Evolutionary conservation across 179 eudicot species (phyloP).

Genomic region (Vitellaria paradoxa): DNA sequence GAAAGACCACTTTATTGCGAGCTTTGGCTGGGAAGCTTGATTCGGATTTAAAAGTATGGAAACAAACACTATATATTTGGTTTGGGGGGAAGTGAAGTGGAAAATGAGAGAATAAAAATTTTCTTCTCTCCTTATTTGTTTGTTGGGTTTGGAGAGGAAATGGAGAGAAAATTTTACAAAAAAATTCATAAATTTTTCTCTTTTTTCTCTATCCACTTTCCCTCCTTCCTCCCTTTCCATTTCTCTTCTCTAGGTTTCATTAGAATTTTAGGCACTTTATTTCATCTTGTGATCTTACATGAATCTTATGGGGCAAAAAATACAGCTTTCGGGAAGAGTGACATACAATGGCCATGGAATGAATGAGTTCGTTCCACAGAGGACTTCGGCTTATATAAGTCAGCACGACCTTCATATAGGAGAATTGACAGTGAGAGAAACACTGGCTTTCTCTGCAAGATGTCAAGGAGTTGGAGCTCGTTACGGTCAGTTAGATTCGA

Average conservation of each 20-base stretch:
- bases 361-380: conserved; percentile 34
- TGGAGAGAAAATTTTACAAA: too few relatives aligned
- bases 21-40: conserved; percentile 47
- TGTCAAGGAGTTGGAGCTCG: conserved; percentile 16
- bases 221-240: too few relatives aligned
- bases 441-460: conserved; percentile 35
- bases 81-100: too few relatives aligned
- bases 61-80: too few relatives aligned
- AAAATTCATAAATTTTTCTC: too few relatives aligned
- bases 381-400: too few relatives aligned
- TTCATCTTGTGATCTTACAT: neutral
- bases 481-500: conserved; percentile 22
- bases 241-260: neutral
- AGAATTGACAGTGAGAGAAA: conserved; percentile 37
- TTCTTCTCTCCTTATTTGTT: too few relatives aligned
- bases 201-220: too few relatives aligned
- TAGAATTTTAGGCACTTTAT: neutral
- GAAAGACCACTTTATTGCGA: conserved; percentile 36
- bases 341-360: conserved; percentile 13
- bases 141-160: too few relatives aligned
- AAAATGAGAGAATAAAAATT: too few relatives aligned
- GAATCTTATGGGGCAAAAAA: neutral
- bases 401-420: too few relatives aligned
- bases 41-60: conserved; percentile 31
- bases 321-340: conserved; percentile 29